phyloP scores from a whole-genome alignment of 495 filamentous ascomycete species.

The Hyphodiscus hymeniophilus region DNA sequence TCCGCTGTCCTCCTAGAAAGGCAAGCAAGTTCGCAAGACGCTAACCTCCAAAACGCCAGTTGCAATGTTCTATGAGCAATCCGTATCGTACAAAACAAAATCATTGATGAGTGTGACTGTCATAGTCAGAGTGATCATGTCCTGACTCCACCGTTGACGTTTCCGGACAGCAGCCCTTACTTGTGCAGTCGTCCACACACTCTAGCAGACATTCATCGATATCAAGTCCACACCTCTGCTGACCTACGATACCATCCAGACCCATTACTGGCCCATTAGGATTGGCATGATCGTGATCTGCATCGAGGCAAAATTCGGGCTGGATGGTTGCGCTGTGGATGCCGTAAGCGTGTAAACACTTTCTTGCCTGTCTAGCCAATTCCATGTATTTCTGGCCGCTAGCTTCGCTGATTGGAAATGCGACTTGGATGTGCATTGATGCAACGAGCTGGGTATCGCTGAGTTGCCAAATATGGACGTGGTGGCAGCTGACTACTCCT shows the following conservation, averaged over 20 bases:
- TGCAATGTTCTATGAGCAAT: too few relatives aligned
- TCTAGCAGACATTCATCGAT: constrained; percentile 64
- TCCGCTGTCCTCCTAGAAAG: too few relatives aligned
- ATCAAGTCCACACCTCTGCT: constrained; percentile 29
- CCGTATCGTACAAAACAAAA: too few relatives aligned
- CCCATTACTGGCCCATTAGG: constrained; percentile 16
- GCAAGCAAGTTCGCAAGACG: too few relatives aligned
- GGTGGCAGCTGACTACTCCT: constrained; percentile 82
- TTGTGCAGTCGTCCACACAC: constrained; percentile 75
- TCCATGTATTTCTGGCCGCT: constrained; percentile 80
- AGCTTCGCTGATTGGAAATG: constrained; percentile 58
- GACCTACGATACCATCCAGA: constrained; percentile 26
- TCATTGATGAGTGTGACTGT: constrained; percentile 24
- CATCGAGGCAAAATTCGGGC: constrained; percentile 77
- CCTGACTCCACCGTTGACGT: constrained; percentile 2
- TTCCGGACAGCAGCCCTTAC: constrained; percentile 65
- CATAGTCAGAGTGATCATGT: constrained; percentile 17
- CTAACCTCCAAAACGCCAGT: too few relatives aligned
- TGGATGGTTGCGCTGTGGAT: constrained; percentile 98
- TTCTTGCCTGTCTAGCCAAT: constrained; percentile 67
- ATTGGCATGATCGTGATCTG: constrained; percentile 30
- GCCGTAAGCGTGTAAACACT: constrained; percentile 87
- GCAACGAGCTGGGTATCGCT: constrained; percentile 90
- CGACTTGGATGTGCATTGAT: constrained; percentile 84
- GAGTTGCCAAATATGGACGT: constrained; percentile 96